Percentiles rank a stretch among this genome's conserved stretches.
These are phyloP conservation scores for Pontederia crassipes DNA, from an alignment of 176 grass and related monocot genomes.

Conservation along the genomic window DNA sequence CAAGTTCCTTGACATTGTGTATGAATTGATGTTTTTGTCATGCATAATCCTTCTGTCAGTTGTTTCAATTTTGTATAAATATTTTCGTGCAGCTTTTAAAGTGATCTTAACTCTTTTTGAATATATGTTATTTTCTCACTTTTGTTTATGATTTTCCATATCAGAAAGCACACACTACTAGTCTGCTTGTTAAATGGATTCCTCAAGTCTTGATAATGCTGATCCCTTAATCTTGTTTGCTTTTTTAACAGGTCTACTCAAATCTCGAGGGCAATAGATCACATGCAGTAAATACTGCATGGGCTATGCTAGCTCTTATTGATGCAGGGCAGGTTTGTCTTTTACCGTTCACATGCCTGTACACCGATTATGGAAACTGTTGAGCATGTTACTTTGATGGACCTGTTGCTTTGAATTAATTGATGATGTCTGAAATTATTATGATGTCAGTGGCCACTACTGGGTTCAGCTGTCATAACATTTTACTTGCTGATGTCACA, in stretches of 20 bases:
- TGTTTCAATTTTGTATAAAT: too few species aligned
- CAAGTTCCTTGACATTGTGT: background rate
- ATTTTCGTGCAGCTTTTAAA: too few species aligned
- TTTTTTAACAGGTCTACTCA: constrained; percentile 69
- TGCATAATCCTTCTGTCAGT: background rate
- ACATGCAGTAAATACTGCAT: constrained; percentile 85
- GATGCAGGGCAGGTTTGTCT: constrained; percentile 60
- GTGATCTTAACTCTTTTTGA: too few species aligned
- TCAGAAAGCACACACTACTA: background rate
- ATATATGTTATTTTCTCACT: too few species aligned
- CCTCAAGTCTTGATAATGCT: background rate
- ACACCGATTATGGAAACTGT: too few species aligned
- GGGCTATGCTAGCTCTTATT: constrained; percentile 83
- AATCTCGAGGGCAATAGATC: constrained; percentile 60
- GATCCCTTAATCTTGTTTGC: constrained; percentile 1
- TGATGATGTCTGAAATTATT: background rate
- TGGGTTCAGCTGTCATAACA: too few species aligned
- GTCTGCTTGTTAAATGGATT: too few species aligned
- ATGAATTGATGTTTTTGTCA: background rate
- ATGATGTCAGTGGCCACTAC: too few species aligned
- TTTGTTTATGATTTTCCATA: background rate
- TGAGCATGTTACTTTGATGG: constrained; percentile 9
- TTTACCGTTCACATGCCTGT: background rate
- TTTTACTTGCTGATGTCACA: too few species aligned
- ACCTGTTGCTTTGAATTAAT: constrained; percentile 4